Conservation (phyloP, 768 basidiomycete species). For the Antrodiella citrinella region DNA sequence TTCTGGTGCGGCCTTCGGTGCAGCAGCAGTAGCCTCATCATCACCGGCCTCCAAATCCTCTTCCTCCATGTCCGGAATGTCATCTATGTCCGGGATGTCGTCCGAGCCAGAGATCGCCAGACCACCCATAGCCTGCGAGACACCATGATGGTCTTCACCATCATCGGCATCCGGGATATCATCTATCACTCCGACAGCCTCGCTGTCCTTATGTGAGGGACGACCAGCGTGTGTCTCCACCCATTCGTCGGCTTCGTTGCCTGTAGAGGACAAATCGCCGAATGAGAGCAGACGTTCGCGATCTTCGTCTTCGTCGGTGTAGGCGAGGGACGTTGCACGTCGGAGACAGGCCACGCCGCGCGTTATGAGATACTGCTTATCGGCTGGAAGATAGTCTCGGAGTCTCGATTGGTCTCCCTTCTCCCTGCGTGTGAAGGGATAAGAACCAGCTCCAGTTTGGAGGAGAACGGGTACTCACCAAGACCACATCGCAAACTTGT, state of each 20-base stretch:
- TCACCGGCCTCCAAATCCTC: constrained; percentile 83
- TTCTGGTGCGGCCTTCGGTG: constrained; percentile 17
- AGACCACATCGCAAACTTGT: constrained; percentile 98
- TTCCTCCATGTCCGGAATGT: constrained; percentile 99
- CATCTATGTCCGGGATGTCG: constrained; percentile 89
- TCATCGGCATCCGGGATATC: constrained; percentile 87
- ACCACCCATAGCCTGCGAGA: constrained; percentile 20
- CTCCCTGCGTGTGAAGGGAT: constrained; percentile 60
- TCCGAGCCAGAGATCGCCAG: constrained; percentile 21
- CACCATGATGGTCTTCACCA: constrained; percentile 13
- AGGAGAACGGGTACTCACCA: constrained; percentile 45
- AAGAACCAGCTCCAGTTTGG: no score
- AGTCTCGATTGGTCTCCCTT: constrained; percentile 80
- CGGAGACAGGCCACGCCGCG: constrained; percentile 96
- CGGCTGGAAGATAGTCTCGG: constrained; percentile 87
- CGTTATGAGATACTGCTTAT: constrained; percentile 96
- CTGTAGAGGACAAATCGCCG: constrained; percentile 49
- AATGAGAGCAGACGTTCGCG: constrained; percentile 88
- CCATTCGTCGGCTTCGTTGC: constrained; percentile 80
- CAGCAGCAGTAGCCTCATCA: constrained; percentile 74
- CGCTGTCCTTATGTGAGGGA: constrained; percentile 41
- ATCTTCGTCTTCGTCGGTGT: constrained; percentile 95
- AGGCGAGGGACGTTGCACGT: constrained; percentile 84
- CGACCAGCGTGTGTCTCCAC: constrained; percentile 95
- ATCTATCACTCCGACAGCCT: constrained; percentile 60